Evolutionary conservation across 2,329 filamentous ascomycete species (phyloP), one percentile per base, ranked within the genome.

Genomic region (Aspergillus neoniger): DNA sequence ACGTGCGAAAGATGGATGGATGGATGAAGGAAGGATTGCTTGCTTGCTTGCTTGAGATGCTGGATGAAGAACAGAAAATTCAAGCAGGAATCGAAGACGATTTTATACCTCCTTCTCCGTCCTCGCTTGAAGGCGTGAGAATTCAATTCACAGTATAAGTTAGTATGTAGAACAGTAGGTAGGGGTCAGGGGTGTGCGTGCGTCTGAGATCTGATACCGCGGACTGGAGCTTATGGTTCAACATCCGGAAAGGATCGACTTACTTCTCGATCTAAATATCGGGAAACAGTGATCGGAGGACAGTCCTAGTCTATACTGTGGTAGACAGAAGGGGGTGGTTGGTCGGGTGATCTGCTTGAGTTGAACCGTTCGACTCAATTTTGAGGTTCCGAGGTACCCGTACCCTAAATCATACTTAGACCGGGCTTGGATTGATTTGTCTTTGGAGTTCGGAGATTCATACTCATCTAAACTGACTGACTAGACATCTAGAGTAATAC

Each of bases 161-260:
- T 7, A 36, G 32, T 36, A 36, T 15, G 32, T 36, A 36, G 41
- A 28, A 17, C 0, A 2, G 25, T 28, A 28, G 25, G 25, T 28
- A 28, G 47, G 47, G 47, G 23, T 30, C 25, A 30, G 47, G 47
- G 47, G 25, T 23, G 41, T 17, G n/a, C n/a, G 28, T 50, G n/a
- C 25, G 47, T 50, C 8, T 50, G 47, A 17, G 47, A 32, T 50
- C 47, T 32, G 47, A 50, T 50, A 50, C 47, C 47, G 47, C 47
- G 47, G 47, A 32, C 47, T 50, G 47, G 47, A 50, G 47, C n/a
- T 32, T 50, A 50, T 32, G 28, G 17, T 30, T n/a, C 6, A 32
- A 7, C 9, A 15, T 50, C n/a, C 19, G 44, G 25, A 28, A 28
- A 19, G 15, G 23, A 49, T 49, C 44, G 21, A 9, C 39, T 17